Conservation (phyloP, 1,284 basidiomycete genomes). For the Thelephora terrestris region DNA sequence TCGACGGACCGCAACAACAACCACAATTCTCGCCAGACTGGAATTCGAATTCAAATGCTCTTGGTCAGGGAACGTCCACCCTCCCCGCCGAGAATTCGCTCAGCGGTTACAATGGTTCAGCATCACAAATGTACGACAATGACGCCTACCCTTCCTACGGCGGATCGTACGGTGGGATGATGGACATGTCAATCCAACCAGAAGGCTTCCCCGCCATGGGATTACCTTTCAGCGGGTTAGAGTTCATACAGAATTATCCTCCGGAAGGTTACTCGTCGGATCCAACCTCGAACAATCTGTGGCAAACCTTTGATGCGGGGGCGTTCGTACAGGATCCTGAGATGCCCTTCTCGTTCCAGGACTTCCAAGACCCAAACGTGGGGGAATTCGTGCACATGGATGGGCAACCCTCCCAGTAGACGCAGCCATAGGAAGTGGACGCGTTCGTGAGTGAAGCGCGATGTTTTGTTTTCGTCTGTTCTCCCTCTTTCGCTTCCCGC, state of each 20-base stretch:
- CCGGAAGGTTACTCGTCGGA: constrained; percentile 30
- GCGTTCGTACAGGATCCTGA: constrained; percentile 68
- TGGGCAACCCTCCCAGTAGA: background rate
- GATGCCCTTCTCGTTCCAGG: constrained; percentile 49
- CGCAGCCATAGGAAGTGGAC: background rate
- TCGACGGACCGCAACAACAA: too few relatives aligned
- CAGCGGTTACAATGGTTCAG: too few relatives aligned
- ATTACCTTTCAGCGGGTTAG: constrained; percentile 68
- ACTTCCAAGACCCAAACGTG: constrained; percentile 16
- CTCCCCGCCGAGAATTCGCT: too few relatives aligned
- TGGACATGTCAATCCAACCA: constrained; percentile 44
- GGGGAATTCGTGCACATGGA: constrained; percentile 7
- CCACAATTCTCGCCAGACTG: too few relatives aligned
- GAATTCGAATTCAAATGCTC: too few relatives aligned
- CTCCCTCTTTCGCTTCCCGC: background rate
- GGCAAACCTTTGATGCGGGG: constrained; percentile 64
- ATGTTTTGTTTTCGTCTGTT: background rate
- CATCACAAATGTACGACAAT: too few relatives aligned
- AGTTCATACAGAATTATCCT: constrained; percentile 67
- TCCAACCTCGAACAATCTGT: constrained; percentile 55
- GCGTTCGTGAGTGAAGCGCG: background rate
- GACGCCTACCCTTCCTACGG: constrained; percentile 35
- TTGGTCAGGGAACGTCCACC: too few relatives aligned
- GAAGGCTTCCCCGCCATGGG: constrained; percentile 57
- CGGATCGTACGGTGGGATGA: constrained; percentile 31